Conservation (phyloP, 306 rosid genomes). For the Rubus parviflorus region DNA sequence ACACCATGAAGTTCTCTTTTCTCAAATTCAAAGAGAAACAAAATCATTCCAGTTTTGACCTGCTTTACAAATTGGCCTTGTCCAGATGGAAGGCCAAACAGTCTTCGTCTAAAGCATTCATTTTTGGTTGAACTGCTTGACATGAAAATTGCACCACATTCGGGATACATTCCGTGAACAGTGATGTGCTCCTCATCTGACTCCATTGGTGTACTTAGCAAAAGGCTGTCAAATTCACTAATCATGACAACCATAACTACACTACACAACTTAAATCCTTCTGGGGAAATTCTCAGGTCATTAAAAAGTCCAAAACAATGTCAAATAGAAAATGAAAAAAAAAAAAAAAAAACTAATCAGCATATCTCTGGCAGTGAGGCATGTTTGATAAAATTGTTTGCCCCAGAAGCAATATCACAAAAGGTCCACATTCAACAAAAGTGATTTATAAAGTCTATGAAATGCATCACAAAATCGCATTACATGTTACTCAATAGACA, state of each 20-base stretch:
- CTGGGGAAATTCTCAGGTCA: background rate
- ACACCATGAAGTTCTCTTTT: conserved; percentile 61
- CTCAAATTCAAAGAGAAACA: conserved; percentile 62
- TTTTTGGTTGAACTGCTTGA: conserved; percentile 37
- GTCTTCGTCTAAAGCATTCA: conserved; percentile 37
- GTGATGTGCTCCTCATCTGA: conserved; percentile 5
- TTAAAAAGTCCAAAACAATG: background rate
- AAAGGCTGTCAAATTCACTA: conserved; percentile 15
- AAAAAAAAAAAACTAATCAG: too few species aligned
- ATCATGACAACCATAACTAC: conserved; percentile 6
- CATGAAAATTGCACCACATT: conserved; percentile 57
- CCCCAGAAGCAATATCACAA: background rate
- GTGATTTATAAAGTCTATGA: background rate
- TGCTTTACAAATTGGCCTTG: conserved; percentile 42
- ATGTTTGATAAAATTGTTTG: background rate
- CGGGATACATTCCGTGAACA: conserved; percentile 31
- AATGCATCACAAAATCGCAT: background rate
- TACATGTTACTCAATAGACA: background rate
- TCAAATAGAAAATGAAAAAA: background rate
- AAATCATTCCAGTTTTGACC: conserved; percentile 51
- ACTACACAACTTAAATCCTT: background rate
- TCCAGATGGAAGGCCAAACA: conserved; percentile 47
- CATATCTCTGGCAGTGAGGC: background rate
- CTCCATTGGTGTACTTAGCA: conserved; percentile 22
- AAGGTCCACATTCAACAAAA: background rate